A percentile compares a stretch with the other conserved stretches of the same genome.
Evolutionary conservation across 2,329 filamentous ascomycete genomes (phyloP).

Genomic region (Nemania sp.): DNA sequence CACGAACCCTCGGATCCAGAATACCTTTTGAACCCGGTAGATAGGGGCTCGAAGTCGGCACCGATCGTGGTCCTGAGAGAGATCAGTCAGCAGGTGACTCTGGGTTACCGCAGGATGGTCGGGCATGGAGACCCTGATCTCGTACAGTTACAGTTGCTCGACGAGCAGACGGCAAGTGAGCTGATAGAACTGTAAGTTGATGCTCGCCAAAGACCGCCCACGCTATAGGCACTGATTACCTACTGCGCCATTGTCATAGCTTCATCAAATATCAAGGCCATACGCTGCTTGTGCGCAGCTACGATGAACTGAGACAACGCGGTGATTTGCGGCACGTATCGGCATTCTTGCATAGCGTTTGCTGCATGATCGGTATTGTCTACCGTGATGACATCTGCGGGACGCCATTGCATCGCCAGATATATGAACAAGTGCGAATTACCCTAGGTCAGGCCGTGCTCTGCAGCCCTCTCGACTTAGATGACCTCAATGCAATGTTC

Average conservation of each 20-base stretch:
- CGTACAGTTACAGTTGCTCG: conserved; percentile 49
- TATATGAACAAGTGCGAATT: conserved; percentile 56
- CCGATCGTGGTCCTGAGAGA: conserved; percentile 50
- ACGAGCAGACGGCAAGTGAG: conserved; percentile 49
- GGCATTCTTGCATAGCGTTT: conserved; percentile 56
- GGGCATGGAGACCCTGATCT: conserved; percentile 48
- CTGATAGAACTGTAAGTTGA: conserved; percentile 49
- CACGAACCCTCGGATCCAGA: conserved; percentile 43
- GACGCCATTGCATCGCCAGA: conserved; percentile 50
- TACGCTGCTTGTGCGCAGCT: conserved; percentile 45
- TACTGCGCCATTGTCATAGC: conserved; percentile 30
- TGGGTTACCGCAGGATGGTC: conserved; percentile 47
- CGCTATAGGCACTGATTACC: neutral
- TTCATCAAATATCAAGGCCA: conserved; percentile 50
- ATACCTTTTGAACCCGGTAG: conserved; percentile 49
- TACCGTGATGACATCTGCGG: conserved; percentile 51
- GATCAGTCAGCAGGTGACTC: conserved; percentile 48
- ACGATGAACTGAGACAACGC: conserved; percentile 44
- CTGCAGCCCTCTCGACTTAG: conserved; percentile 55
- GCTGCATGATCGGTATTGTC: conserved; percentile 56
- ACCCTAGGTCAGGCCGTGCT: conserved; percentile 56
- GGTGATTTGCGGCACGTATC: conserved; percentile 54
- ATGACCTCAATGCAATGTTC: conserved; percentile 57
- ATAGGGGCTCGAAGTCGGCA: conserved; percentile 49
- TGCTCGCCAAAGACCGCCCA: neutral